Percentiles rank a stretch among this genome's conserved stretches.
Evolutionary conservation across 2,329 filamentous ascomycete genomes (phyloP).

Genomic region (Pseudohalonectria lignicola): DNA sequence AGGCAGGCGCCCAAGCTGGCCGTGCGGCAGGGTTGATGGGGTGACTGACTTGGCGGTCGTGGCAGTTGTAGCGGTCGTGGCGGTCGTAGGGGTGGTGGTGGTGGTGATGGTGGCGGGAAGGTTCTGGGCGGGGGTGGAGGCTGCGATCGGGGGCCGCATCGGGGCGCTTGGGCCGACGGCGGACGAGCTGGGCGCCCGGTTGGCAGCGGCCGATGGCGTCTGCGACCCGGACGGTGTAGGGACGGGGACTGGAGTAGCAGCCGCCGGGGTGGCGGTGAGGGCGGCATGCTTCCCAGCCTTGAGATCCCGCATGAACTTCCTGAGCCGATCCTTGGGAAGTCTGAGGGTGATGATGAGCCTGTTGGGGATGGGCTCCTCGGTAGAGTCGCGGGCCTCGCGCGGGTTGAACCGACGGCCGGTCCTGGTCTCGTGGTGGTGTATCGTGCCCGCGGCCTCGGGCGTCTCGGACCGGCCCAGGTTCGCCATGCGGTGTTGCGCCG

Average conservation of each 20-base stretch:
- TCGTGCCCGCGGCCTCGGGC: slow-evolving; percentile 56
- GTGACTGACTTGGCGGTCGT: too few species aligned
- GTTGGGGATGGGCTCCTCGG: slow-evolving; percentile 54
- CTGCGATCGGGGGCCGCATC: slow-evolving; percentile 40
- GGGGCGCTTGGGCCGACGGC: too few species aligned
- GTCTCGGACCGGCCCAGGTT: slow-evolving; percentile 78
- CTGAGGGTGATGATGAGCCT: slow-evolving; percentile 64
- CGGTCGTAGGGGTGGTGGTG: too few species aligned
- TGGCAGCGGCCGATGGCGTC: slow-evolving; percentile 32
- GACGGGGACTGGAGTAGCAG: not conserved
- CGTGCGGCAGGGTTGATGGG: slow-evolving; percentile 21
- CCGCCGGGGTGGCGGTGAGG: too few species aligned
- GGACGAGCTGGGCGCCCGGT: slow-evolving; percentile 27
- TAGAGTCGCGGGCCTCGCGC: slow-evolving; percentile 66
- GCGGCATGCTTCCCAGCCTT: slow-evolving; percentile 21
- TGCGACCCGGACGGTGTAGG: slow-evolving; percentile 26
- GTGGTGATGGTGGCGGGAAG: slow-evolving; percentile 13
- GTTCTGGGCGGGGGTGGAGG: slow-evolving; percentile 18
- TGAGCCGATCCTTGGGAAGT: slow-evolving; percentile 61
- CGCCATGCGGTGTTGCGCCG: slow-evolving; percentile 79
- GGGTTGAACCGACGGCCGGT: slow-evolving; percentile 47
- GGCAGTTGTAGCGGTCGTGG: too few species aligned
- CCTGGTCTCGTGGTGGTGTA: slow-evolving; percentile 57
- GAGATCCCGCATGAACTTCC: slow-evolving; percentile 43
- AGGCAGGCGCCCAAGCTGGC: slow-evolving; percentile 56